Evolutionary conservation across 306 rosid genomes (phyloP).

Genomic region (Rubus idaeus): DNA sequence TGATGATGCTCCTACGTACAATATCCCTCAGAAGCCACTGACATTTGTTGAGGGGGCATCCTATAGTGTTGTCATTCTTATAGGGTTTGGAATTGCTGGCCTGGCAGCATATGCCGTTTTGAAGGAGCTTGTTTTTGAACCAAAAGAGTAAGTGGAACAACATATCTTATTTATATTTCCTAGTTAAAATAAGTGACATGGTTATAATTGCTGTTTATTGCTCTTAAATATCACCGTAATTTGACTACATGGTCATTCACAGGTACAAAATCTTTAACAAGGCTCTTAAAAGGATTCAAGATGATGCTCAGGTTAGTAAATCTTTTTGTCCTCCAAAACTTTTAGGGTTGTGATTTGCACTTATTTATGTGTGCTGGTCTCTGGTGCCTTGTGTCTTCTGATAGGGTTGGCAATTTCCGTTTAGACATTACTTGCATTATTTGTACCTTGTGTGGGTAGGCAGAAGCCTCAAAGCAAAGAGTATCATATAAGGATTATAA

Average conservation of each 20-base stretch:
- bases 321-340: neutral
- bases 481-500: neutral
- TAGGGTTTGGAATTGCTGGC: conserved; percentile 79
- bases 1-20: conserved; percentile 78
- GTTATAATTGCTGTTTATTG: conserved; percentile 9
- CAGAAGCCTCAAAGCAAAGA: neutral
- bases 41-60: conserved; percentile 87
- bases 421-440: neutral
- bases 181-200: conserved; percentile 1
- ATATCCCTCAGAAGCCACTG: conserved; percentile 91
- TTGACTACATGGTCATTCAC: conserved; percentile 11
- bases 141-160: conserved; percentile 70
- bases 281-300: conserved; percentile 89
- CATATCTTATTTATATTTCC: neutral
- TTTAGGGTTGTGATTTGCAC: neutral
- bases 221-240: conserved; percentile 11
- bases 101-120: conserved; percentile 93
- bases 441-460: neutral
- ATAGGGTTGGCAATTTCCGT: neutral
- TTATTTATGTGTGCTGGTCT: neutral
- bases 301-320: conserved; percentile 67
- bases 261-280: conserved; percentile 83
- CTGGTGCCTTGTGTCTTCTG: neutral
- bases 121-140: conserved; percentile 91
- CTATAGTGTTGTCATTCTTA: conserved; percentile 73